Evolutionary conservation across 2,329 filamentous ascomycete genomes (phyloP).

Genomic region (Neonectria sp.): DNA sequence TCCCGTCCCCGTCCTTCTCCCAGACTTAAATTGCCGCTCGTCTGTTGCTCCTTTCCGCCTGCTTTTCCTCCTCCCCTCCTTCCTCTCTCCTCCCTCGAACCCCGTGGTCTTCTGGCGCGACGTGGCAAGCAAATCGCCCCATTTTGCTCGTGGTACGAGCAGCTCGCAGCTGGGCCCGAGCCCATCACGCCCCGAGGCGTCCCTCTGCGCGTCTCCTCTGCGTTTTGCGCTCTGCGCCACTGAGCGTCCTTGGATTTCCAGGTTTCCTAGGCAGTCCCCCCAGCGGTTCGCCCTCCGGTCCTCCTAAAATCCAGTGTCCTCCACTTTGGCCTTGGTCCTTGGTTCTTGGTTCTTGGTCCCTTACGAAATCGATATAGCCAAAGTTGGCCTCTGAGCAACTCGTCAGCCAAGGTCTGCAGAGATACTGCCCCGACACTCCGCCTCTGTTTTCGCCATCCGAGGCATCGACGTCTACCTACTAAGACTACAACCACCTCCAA

Average conservation of each 20-base stretch:
- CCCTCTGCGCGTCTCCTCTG: slow-evolving; percentile 25
- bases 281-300: slow-evolving; percentile 16
- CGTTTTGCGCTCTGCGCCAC: slow-evolving; percentile 31
- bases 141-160: slow-evolving; percentile 37
- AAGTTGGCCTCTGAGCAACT: slow-evolving; percentile 30
- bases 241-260: slow-evolving; percentile 34
- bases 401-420: slow-evolving; percentile 9
- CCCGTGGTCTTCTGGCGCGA: slow-evolving; percentile 36
- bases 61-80: slow-evolving; percentile 17
- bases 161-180: slow-evolving; percentile 37
- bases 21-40: slow-evolving; percentile 48
- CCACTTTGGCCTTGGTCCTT: neutral
- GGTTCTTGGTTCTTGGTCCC: slow-evolving; percentile 2
- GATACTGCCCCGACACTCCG: neutral
- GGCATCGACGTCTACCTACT: neutral
- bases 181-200: slow-evolving; percentile 44
- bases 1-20: slow-evolving; percentile 36
- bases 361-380: slow-evolving; percentile 21
- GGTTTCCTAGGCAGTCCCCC: slow-evolving; percentile 14
- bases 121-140: slow-evolving; percentile 36
- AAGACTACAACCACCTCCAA: neutral
- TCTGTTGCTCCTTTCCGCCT: slow-evolving; percentile 30
- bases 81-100: slow-evolving; percentile 24
- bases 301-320: neutral
- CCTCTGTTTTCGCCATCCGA: too few relatives aligned